These are phyloP conservation scores for Diaporthe sp. DNA, from an alignment of 2,329 filamentous ascomycete genomes.

Conservation along the genomic window DNA sequence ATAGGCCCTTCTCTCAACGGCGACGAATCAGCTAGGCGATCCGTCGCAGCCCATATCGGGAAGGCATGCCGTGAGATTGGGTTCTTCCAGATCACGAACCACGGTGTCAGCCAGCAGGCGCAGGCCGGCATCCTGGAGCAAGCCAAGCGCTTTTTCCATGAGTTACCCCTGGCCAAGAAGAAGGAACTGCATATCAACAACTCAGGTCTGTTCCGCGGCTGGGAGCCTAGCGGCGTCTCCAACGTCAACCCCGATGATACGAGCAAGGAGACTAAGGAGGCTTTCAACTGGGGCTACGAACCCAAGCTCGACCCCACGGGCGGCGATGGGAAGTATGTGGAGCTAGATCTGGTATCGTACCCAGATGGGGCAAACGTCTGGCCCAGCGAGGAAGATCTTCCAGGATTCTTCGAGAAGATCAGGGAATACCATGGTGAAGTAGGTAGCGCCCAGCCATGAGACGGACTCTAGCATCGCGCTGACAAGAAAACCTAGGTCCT, in stretches of 20 bases:
- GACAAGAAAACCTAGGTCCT: background rate
- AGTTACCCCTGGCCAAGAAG: slow-evolving; percentile 42
- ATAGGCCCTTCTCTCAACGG: slow-evolving; percentile 31
- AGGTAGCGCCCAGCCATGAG: background rate
- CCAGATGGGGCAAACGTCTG: slow-evolving; percentile 26
- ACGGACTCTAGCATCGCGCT: background rate
- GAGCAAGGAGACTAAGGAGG: slow-evolving; percentile 39
- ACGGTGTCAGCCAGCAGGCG: slow-evolving; percentile 42
- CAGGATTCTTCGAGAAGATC: slow-evolving; percentile 25
- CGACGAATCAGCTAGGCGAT: background rate
- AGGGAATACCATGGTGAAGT: slow-evolving; percentile 35
- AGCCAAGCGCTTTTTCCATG: slow-evolving; percentile 43
- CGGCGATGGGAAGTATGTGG: slow-evolving; percentile 17
- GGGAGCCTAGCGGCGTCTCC: slow-evolving; percentile 35
- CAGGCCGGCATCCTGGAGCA: slow-evolving; percentile 41
- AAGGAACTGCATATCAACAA: slow-evolving; percentile 41
- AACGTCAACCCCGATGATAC: slow-evolving; percentile 24
- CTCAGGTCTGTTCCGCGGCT: slow-evolving; percentile 39
- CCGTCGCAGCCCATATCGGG: slow-evolving; percentile 8
- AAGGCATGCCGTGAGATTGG: slow-evolving; percentile 43
- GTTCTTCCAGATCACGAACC: slow-evolving; percentile 48
- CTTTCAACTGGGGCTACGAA: slow-evolving; percentile 41
- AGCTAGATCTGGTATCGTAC: slow-evolving; percentile 14
- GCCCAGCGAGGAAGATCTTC: slow-evolving; percentile 28
- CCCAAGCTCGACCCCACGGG: slow-evolving; percentile 37